Base-by-base conservation (phyloP, 2,329 filamentous ascomycete species). In the Rhynchosporium secalis region DNA sequence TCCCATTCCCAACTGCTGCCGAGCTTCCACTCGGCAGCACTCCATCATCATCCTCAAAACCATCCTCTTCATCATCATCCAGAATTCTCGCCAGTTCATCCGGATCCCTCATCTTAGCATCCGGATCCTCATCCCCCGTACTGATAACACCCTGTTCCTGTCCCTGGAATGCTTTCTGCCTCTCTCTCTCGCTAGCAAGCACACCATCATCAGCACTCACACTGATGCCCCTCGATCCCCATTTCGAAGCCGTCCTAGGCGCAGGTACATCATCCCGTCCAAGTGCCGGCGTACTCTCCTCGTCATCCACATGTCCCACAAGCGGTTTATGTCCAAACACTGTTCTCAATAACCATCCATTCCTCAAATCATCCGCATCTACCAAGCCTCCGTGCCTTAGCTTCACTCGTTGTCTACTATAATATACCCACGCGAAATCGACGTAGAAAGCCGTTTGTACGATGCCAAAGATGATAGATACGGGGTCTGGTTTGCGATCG, bases 401-500 rank as follows among this genome's bases (percentile, higher is more conserved):
- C 86, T 97, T 97, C 72, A 98, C 92, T 62, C 93, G 86, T 79
- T 97, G 94, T 66, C 94, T 85, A 10, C 89, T 90, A 79, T 91
- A 97, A 80, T 98, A 98, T 1, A 98, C 92, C 92, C 93, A 97
- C 41, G 92, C 92, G 74, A 98, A 98, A 77, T 98, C 94, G 69
- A 93, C 75, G 76, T 97, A 97, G 48, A 97, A 85, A 1, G 89
- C 87, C 0, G 92, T 97, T 78, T 98, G 94, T 31, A 98, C 80
- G 63, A 96, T 79, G 61, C 94, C 94, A 72, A 96, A 97, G 65
- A 96, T 84, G 73, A 95, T 85, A 7, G 90, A 88, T 9, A 94
- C 85, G 3, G 86, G 81, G 70, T 93, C 88, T 64, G 87, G 86
- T 66, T 86, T 28, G 84, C 82, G 75, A 69, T 85, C 83, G 36